Base-by-base conservation (phyloP, 768 basidiomycete species). In the Suillus sp. region DNA sequence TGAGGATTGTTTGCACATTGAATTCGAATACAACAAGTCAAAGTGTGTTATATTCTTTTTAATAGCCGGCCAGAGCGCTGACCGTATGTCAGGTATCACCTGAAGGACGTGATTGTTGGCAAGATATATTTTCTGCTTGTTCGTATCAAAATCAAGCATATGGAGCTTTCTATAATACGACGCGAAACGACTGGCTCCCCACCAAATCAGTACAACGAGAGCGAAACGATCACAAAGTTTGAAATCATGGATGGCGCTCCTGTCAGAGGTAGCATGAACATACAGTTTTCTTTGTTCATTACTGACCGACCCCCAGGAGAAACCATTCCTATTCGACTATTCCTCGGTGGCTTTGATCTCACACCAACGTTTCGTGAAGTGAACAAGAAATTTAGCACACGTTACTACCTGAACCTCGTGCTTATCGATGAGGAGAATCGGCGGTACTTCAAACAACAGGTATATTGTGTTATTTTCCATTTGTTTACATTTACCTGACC, bases 211-310 rank as follows among this genome's bases (percentile, higher is more conserved):
- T 99, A 99, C 76, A 99, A 98, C 74, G 96, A 99, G 76, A 94
- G 92, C 70, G 96, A 99, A 74, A 99, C 96, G 9, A 98, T 99
- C 70, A 99, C 97, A 10, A 99, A 99, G 78, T 99, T 98, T 72
- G 97, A 99, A 78, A 97, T 98, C 68, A 97, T 97, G 96, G 96
- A 99, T 74, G 95, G 96, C 2, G 94, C 96, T 8, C 96, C 96
- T 1, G 95, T 98, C n/a, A 84, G 95, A 80, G 94, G 93, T 91
- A 66, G 82, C 73, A 1, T 4, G 7, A 53, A 30, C 16, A 9
- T 14, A 18, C 40, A 47, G 0, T 25, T 11, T 27, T 18, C n/a
- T 40, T 18, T n/a, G 30, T 4, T 55, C 37, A 14, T 38, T 68
- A 1, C 27, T 6, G 40, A 54, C 18, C 32, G 5, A 20, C n/a